phyloP scores from a whole-genome alignment of 2,329 filamentous ascomycete species.

The Zymoseptoria brevis region DNA sequence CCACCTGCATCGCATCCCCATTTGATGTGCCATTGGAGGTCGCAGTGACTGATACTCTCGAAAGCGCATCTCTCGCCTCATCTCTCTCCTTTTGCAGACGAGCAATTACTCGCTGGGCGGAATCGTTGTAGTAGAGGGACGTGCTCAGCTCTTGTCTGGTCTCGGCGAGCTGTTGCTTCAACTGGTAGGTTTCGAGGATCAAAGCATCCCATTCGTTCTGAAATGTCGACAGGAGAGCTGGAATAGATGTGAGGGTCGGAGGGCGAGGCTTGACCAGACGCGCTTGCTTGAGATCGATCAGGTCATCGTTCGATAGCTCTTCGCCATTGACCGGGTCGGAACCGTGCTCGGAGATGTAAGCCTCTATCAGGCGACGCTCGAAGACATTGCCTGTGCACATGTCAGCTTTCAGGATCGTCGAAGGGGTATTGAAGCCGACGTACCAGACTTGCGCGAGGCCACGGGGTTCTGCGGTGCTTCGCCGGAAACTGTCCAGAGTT shows the following conservation, averaged over 20 bases:
- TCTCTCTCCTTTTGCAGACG: slow-evolving; percentile 84
- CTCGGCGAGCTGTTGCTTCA: slow-evolving; percentile 81
- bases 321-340: slow-evolving; percentile 88
- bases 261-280: slow-evolving; percentile 81
- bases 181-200: slow-evolving; percentile 81
- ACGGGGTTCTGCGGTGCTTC: slow-evolving; percentile 93
- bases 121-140: slow-evolving; percentile 93
- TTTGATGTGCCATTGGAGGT: slow-evolving; percentile 32
- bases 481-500: slow-evolving; percentile 66
- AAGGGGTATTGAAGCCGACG: slow-evolving; percentile 25
- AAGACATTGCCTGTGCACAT: slow-evolving; percentile 66
- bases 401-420: slow-evolving; percentile 21
- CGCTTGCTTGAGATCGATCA: slow-evolving; percentile 77
- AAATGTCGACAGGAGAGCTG: slow-evolving; percentile 84
- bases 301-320: slow-evolving; percentile 72
- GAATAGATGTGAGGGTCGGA: slow-evolving; percentile 90
- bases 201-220: slow-evolving; percentile 98
- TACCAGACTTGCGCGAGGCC: slow-evolving; percentile 88
- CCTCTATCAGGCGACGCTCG: slow-evolving; percentile 89
- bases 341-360: slow-evolving; percentile 86
- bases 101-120: slow-evolving; percentile 90
- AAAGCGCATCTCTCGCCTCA: slow-evolving; percentile 81
- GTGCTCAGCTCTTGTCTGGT: slow-evolving; percentile 90
- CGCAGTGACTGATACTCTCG: slow-evolving; percentile 67
- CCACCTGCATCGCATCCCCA: slow-evolving; percentile 89